These are phyloP conservation scores for Chytriomyces sp. DNA, from an alignment of 192 early-diverging fungal genomes.

Conservation along the genomic window DNA sequence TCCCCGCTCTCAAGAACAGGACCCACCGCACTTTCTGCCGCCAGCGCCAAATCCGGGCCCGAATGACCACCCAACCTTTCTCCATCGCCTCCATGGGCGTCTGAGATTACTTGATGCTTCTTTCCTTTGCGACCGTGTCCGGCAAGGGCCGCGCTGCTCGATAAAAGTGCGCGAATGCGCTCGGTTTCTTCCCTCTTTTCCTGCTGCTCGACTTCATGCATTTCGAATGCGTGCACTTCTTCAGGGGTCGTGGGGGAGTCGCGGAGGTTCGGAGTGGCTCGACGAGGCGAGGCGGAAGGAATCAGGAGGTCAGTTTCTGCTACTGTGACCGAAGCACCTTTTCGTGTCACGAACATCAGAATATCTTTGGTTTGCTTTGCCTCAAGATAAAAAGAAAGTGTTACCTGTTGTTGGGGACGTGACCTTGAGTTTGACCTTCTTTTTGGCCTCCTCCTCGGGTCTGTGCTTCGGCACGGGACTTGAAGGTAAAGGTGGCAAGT, in stretches of 20 bases:
- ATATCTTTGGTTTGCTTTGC: too few species aligned
- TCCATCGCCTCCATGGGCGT: neutral
- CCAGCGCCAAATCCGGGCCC: neutral
- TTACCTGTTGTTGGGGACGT: conserved; percentile 15
- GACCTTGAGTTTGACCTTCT: conserved; percentile 17
- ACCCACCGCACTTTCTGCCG: conserved; percentile 18
- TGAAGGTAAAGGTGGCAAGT: neutral
- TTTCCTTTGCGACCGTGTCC: conserved; percentile 1
- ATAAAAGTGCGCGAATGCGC: conserved; percentile 10
- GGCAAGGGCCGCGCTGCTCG: conserved; percentile 20
- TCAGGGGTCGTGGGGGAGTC: neutral
- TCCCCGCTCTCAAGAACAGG: conserved; percentile 24
- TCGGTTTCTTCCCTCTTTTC: conserved; percentile 27
- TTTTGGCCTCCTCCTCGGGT: neutral
- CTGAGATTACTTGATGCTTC: neutral
- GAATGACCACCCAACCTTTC: neutral
- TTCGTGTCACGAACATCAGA: neutral
- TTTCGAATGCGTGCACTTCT: neutral
- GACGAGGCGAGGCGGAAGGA: neutral
- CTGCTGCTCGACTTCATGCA: neutral
- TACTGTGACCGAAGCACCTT: neutral
- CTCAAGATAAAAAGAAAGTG: too few species aligned
- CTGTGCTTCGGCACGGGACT: neutral
- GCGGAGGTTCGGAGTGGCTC: neutral
- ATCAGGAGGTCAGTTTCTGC: conserved; percentile 15